Evolutionary conservation across 352 stramenopile species (phyloP), one percentile per base, ranked within the genome.

Genomic region (Blastocystis sp.): DNA sequence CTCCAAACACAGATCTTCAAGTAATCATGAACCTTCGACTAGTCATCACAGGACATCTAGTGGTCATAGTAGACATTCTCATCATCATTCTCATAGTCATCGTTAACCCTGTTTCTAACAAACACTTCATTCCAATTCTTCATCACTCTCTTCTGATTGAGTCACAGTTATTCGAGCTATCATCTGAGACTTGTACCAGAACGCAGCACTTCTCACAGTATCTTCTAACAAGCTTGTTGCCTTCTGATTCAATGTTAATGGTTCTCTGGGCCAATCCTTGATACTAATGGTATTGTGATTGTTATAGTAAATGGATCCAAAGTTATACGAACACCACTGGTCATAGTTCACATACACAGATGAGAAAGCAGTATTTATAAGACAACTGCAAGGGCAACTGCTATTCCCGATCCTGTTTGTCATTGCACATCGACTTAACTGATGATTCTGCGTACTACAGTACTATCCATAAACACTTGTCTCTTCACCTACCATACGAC

Each of bases 301-400:
- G 21, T 57, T 63, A n/a, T 61, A 66, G 51, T 83, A 83, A 29
- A 83, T 43, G 5, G 71, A 83, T 11, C 71, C 71, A 43, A 83
- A 83, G 6, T 19, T 39, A 29, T 83, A 83, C n/a, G 51, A 11
- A 5, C 49, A 63, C 21, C 29, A 21, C 71, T 21, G 9, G 21
- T 51, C 51, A 11, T 52, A 63, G 27, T 42, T 51, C 0, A 66
- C 19, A 24, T 49, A 57, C 0, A 83, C 51, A 21, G 42, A 32
- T 9, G 42, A 65, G 35, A 49, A 43, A 19, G 42, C 71, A 4
- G 71, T 83, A 42, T 83, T 83, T 32, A 83, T 66, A 21, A 83
- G n/a, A 21, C 71, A 83, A 11, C n/a, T 32, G 6, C 71, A 83
- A 16, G 19, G 19, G n/a, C 71, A 83, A 14, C 57, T 37, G 24